Base-by-base conservation (phyloP, 306 rosid species). In the Citrullus mucosospermus region DNA sequence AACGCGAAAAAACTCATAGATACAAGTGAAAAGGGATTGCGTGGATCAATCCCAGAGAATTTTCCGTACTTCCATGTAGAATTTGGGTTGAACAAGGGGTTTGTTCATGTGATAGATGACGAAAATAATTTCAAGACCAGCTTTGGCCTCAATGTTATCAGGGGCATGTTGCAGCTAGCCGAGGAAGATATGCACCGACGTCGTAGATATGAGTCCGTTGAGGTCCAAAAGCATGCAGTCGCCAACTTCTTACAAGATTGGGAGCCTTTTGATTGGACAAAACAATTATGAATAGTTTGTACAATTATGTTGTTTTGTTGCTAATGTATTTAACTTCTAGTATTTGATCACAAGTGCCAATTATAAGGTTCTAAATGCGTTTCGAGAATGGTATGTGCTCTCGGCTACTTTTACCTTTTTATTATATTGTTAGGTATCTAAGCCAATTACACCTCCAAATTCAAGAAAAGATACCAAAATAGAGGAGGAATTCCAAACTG, bases 151-250 rank as follows among this genome's bases (percentile, higher is more conserved):
- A 94, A 92, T 86, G 93, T 94, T 4, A 69, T 90, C 44, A 89
- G 98, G 79, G 97, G 97, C 60, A 94, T 94, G 91, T 88, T 90
- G 2, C 78, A 89, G 9, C 70, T 87, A 72, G 87, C 97, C 0
- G 97, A 84, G 78, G 95, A 94, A 77, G 96, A 94, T 87, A 92
- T 94, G 97, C 80, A 94, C 32, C 87, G 96, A 30, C 89, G 92
- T 7, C 88, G 89, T 8, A 75, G 87, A 43, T 78, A 87, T 0
- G 93, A 87, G 17, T 82, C 84, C 0, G 62, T 85, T 41, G 91
- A 91, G 66, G 89, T 84, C 25, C 98, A 95, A 65, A 95, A 86
- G 78, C 85, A 87, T 78, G 96, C 97, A 0, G 95, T 92, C 57
- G 80, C 87, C 13, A 85, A 63, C 71, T 92, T 94, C 57, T 79